A percentile compares a stretch with the other conserved stretches of the same genome.
These are phyloP conservation scores for Platanthera guangdongensis DNA, from an alignment of 106 monocot species.

Conservation along the genomic window DNA sequence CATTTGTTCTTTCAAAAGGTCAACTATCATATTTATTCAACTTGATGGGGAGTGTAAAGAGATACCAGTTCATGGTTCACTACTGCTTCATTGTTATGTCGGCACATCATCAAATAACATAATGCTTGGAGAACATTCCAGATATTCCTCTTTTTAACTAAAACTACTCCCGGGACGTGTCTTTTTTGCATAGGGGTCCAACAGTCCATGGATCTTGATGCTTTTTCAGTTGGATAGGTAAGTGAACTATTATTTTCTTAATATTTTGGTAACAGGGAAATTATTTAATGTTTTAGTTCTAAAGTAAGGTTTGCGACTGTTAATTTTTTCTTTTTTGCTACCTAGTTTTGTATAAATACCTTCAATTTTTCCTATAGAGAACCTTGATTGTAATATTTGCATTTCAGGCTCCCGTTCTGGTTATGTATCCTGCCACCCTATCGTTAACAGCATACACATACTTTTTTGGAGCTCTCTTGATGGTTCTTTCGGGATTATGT, in stretches of 20 bases:
- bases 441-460: slow-evolving; percentile 42
- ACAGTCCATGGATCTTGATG: background rate
- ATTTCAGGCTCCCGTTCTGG: slow-evolving; percentile 68
- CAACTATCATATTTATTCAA: no score
- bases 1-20: no score
- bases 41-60: no score
- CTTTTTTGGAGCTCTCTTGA: slow-evolving; percentile 51
- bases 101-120: no score
- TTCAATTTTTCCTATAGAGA: background rate
- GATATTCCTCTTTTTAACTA: no score
- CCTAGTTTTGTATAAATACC: background rate
- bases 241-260: background rate
- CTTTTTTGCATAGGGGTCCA: background rate
- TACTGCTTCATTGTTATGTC: no score
- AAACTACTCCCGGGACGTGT: no score
- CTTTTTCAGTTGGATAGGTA: background rate
- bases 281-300: background rate
- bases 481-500: slow-evolving; percentile 41
- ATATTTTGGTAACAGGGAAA: background rate
- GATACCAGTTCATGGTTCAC: no score
- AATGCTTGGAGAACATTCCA: no score
- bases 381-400: background rate
- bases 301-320: background rate
- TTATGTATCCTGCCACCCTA: slow-evolving; percentile 56
- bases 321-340: background rate